Conservation (phyloP, 2,329 filamentous ascomycete species). For the Venturia nashicola region DNA sequence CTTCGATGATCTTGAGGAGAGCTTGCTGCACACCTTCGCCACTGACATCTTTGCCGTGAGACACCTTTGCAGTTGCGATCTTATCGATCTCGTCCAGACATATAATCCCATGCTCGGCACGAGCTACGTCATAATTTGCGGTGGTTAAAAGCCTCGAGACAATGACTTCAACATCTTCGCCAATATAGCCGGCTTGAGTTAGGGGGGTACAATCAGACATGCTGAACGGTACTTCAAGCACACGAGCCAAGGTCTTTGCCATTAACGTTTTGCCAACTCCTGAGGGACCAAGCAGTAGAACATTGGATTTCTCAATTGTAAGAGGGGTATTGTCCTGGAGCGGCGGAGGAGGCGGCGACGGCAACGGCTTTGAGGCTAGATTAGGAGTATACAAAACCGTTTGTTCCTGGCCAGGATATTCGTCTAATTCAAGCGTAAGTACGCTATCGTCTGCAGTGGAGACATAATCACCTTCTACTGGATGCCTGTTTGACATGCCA, state of each 20-base stretch:
- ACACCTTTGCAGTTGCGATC: slow-evolving; percentile 77
- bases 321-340: slow-evolving; percentile 45
- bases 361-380: slow-evolving; percentile 9
- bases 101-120: slow-evolving; percentile 83
- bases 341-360: slow-evolving; percentile 16
- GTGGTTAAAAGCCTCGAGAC: slow-evolving; percentile 84
- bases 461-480: slow-evolving; percentile 55
- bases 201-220: slow-evolving; percentile 95
- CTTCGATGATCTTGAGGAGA: slow-evolving; percentile 88
- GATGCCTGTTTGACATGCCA: slow-evolving; percentile 57
- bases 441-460: slow-evolving; percentile 5
- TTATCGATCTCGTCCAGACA: slow-evolving; percentile 97
- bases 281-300: slow-evolving; percentile 80
- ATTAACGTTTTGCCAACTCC: slow-evolving; percentile 97
- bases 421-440: slow-evolving; percentile 32
- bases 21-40: slow-evolving; percentile 97
- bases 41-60: slow-evolving; percentile 84
- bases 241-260: slow-evolving; percentile 78
- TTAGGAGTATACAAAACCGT: slow-evolving; percentile 19
- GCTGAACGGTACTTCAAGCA: slow-evolving; percentile 89
- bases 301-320: slow-evolving; percentile 90
- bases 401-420: slow-evolving; percentile 49
- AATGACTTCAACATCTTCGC: slow-evolving; percentile 93
- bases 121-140: slow-evolving; percentile 74
- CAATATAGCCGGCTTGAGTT: slow-evolving; percentile 94